Conservation (phyloP, 306 rosid species). For the Rosa rugosa region DNA sequence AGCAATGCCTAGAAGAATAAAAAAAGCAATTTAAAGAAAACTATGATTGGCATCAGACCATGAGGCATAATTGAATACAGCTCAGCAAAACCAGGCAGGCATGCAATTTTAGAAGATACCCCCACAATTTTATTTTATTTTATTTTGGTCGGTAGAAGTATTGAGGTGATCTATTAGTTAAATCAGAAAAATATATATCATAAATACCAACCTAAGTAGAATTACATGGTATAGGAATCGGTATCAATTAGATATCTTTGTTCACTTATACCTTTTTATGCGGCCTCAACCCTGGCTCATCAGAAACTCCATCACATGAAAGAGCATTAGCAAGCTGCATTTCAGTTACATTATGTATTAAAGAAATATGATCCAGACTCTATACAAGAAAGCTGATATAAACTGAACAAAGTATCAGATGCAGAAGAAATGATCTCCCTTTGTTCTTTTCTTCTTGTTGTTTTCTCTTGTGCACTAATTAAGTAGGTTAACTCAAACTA, state of each 20-base stretch:
- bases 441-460: background rate
- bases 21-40: background rate
- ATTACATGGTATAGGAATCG: background rate
- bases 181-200: background rate
- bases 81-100: background rate
- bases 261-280: conserved; percentile 67
- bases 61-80: background rate
- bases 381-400: background rate
- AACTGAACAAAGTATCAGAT: background rate
- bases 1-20: conserved; percentile 70
- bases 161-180: background rate
- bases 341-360: conserved; percentile 28
- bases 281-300: conserved; percentile 51
- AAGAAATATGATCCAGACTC: conserved; percentile 21
- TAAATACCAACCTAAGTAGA: background rate
- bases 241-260: background rate
- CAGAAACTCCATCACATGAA: conserved; percentile 41
- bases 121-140: background rate
- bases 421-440: background rate
- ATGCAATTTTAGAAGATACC: background rate
- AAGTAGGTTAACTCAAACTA: background rate
- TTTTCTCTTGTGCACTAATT: background rate
- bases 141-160: background rate
- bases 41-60: background rate
- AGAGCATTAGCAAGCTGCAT: conserved; percentile 50